These are phyloP conservation scores for Eimeria tenella DNA, from an alignment of 169 alveolate species.

Conservation along the genomic window DNA sequence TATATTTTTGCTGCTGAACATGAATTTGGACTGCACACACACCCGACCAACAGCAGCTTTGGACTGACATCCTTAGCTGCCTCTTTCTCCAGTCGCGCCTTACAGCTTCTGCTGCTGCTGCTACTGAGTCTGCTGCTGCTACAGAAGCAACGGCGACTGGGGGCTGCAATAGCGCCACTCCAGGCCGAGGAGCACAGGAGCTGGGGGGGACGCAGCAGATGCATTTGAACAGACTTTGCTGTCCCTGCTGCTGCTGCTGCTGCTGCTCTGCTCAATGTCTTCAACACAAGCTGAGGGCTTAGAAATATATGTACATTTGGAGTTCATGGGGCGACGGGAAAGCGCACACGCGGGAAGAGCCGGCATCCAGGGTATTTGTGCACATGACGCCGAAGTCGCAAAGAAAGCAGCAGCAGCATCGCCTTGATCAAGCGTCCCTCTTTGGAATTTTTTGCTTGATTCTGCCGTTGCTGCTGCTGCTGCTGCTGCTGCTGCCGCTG, in stretches of 20 bases:
- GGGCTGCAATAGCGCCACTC: constrained; percentile 5
- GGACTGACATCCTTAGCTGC: background rate
- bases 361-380: background rate
- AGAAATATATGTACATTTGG: too few relatives aligned
- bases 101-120: background rate
- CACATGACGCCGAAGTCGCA: background rate
- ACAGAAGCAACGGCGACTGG: background rate
- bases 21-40: background rate
- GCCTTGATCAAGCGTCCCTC: background rate
- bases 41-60: too few relatives aligned
- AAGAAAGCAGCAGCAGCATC: background rate
- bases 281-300: background rate
- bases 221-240: background rate
- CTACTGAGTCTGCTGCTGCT: background rate
- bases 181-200: constrained; percentile 15
- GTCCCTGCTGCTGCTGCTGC: background rate
- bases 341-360: background rate
- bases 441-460: background rate
- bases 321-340: too few relatives aligned
- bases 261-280: background rate
- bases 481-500: background rate
- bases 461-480: background rate
- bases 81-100: background rate
- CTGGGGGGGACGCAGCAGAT: background rate
- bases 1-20: background rate